Conservation (phyloP, 139 green algal genomes). For the Chlorella sp. region DNA sequence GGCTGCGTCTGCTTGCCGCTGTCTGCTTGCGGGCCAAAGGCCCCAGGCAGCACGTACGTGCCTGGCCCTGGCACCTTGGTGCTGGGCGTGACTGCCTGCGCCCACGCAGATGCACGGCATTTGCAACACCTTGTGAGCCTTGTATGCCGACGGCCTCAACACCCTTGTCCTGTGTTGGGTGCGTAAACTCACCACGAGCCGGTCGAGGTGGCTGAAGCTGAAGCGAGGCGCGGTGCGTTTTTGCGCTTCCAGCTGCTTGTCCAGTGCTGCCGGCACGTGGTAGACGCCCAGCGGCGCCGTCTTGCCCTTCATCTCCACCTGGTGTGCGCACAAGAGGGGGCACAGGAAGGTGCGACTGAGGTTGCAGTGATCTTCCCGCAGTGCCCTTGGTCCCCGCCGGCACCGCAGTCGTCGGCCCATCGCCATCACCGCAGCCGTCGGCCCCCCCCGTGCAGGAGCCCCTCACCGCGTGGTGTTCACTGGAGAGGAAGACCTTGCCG, state of each 20-base stretch:
- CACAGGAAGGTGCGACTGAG: too few relatives aligned
- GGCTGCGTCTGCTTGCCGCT: background rate
- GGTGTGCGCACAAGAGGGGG: too few relatives aligned
- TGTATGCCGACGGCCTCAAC: background rate
- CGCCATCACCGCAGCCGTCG: too few relatives aligned
- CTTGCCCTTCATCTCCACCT: slow-evolving; percentile 16
- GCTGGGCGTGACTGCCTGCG: background rate
- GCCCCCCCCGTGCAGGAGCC: too few relatives aligned
- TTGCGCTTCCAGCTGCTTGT: slow-evolving; percentile 4
- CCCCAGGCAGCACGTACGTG: background rate
- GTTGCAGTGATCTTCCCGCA: too few relatives aligned
- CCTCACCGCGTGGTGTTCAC: background rate
- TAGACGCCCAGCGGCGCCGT: slow-evolving; percentile 15
- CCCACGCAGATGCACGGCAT: too few relatives aligned
- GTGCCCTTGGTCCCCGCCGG: too few relatives aligned
- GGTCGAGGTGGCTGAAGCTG: slow-evolving; percentile 5
- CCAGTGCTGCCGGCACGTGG: slow-evolving; percentile 6
- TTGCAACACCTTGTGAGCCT: too few relatives aligned
- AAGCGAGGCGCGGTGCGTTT: slow-evolving; percentile 8
- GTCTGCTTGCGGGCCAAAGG: background rate
- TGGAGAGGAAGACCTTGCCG: background rate
- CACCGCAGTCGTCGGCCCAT: too few relatives aligned
- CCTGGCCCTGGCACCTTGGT: background rate
- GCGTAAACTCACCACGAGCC: slow-evolving; percentile 11
- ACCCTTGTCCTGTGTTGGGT: too few relatives aligned